Conservation (phyloP, 1,284 basidiomycete species). For the Neotropicomus parvogracilis region DNA sequence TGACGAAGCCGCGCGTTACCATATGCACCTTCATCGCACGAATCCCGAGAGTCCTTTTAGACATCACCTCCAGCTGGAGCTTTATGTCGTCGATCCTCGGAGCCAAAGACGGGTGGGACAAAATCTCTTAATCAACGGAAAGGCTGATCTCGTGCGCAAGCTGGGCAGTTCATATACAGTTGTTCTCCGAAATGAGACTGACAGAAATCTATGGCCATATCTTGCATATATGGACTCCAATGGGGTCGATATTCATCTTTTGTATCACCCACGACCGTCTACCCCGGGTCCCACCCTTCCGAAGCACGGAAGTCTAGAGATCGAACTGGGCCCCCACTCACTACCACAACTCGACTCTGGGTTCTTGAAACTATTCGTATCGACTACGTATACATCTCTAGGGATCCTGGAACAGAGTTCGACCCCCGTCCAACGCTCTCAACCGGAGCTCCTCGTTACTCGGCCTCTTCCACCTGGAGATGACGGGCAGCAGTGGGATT, state of each 20-base stretch:
- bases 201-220: slow-evolving; percentile 44
- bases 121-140: slow-evolving; percentile 39
- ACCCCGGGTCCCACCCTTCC: slow-evolving; percentile 35
- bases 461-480: slow-evolving; percentile 3
- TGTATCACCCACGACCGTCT: slow-evolving; percentile 38
- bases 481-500: slow-evolving; percentile 33
- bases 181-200: slow-evolving; percentile 39
- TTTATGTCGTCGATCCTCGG: slow-evolving; percentile 37
- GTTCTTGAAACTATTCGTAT: slow-evolving; percentile 47
- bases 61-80: slow-evolving; percentile 37
- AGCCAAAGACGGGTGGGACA: slow-evolving; percentile 33
- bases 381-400: slow-evolving; percentile 42
- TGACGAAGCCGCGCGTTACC: slow-evolving; percentile 44
- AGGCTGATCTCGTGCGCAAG: slow-evolving; percentile 36
- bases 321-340: slow-evolving; percentile 36
- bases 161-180: slow-evolving; percentile 37
- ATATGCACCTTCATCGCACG: slow-evolving; percentile 43
- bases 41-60: slow-evolving; percentile 39
- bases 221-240: slow-evolving; percentile 46
- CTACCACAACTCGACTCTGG: slow-evolving; percentile 37
- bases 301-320: slow-evolving; percentile 34
- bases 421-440: slow-evolving; percentile 18
- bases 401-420: slow-evolving; percentile 40
- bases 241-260: slow-evolving; percentile 42
- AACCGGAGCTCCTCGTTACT: slow-evolving; percentile 13